Percentiles rank a stretch among this genome's conserved stretches.
Evolutionary conservation across 495 filamentous ascomycete genomes (phyloP).

Genomic region (Copromyces sp.): DNA sequence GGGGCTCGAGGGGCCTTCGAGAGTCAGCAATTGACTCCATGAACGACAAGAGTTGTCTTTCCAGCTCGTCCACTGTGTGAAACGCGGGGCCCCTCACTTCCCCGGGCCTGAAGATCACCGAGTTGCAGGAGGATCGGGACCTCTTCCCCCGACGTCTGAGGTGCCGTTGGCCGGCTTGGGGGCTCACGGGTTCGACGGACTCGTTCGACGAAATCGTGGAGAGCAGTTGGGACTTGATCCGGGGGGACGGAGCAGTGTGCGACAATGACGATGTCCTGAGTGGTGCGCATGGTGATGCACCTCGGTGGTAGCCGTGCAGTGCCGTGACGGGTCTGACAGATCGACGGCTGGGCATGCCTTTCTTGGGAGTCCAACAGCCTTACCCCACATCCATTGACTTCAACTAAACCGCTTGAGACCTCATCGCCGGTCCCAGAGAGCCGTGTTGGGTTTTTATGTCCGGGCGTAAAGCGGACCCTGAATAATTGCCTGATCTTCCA

Average conservation of each 20-base stretch:
- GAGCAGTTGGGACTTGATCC: not conserved
- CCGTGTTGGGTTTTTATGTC: not conserved
- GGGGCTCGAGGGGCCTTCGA: not conserved
- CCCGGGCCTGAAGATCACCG: not conserved
- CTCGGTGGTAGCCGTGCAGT: not conserved
- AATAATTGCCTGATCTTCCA: not conserved
- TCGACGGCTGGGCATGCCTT: not conserved
- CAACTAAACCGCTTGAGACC: not conserved
- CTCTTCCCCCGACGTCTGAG: not conserved
- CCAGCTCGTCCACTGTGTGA: not conserved
- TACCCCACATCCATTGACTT: not conserved
- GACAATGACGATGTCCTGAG: not conserved
- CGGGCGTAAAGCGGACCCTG: not conserved
- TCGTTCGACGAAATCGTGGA: not conserved
- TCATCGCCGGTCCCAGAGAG: not conserved
- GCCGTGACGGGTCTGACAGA: not conserved
- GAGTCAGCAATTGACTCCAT: not conserved
- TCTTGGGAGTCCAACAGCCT: not conserved
- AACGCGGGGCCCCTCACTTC: not conserved
- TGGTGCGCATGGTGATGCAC: not conserved
- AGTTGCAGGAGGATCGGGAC: not conserved
- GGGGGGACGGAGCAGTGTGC: not conserved
- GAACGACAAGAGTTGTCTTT: not conserved
- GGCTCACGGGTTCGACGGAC: not conserved
- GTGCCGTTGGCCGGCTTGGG: not conserved